phyloP scores from a whole-genome alignment of 1,284 basidiomycete genomes.

The Sporisorium graminicola region DNA sequence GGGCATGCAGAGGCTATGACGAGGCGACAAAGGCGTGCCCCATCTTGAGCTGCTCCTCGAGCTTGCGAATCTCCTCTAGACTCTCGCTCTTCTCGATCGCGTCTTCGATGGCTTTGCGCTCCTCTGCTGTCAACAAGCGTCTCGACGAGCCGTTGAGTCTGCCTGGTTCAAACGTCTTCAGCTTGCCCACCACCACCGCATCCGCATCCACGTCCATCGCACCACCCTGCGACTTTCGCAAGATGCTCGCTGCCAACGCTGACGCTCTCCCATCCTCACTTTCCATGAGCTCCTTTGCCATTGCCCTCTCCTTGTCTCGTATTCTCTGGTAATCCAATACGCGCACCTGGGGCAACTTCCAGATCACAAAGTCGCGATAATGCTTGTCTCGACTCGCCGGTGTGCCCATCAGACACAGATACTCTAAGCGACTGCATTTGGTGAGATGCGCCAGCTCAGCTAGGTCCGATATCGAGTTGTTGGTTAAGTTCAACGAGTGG shows the following conservation, averaged over 20 bases:
- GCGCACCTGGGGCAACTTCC: constrained; percentile 77
- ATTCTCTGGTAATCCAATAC: constrained; percentile 97
- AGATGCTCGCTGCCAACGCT: constrained; percentile 71
- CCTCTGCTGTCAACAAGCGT: constrained; percentile 89
- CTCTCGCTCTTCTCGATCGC: constrained; percentile 91
- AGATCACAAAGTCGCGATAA: constrained; percentile 88
- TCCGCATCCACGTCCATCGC: constrained; percentile 71
- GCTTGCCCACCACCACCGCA: constrained; percentile 70
- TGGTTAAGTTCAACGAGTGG: constrained; percentile 74
- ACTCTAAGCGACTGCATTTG: constrained; percentile 82
- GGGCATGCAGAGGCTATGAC: neutral
- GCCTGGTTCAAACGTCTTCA: constrained; percentile 74
- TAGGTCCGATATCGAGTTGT: constrained; percentile 75
- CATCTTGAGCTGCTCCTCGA: constrained; percentile 65
- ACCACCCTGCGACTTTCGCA: constrained; percentile 76
- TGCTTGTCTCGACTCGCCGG: constrained; percentile 92
- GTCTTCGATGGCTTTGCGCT: constrained; percentile 87
- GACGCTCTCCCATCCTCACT: constrained; percentile 55
- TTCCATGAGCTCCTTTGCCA: constrained; percentile 61
- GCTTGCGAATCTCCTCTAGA: constrained; percentile 75
- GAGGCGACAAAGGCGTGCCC: constrained; percentile 47
- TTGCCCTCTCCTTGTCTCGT: constrained; percentile 78
- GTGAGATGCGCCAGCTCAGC: constrained; percentile 88
- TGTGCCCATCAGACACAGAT: constrained; percentile 87
- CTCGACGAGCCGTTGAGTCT: constrained; percentile 71